These are phyloP conservation scores for Umbelopsis vinacea DNA, from an alignment of 192 early-diverging fungal genomes.

Conservation along the genomic window DNA sequence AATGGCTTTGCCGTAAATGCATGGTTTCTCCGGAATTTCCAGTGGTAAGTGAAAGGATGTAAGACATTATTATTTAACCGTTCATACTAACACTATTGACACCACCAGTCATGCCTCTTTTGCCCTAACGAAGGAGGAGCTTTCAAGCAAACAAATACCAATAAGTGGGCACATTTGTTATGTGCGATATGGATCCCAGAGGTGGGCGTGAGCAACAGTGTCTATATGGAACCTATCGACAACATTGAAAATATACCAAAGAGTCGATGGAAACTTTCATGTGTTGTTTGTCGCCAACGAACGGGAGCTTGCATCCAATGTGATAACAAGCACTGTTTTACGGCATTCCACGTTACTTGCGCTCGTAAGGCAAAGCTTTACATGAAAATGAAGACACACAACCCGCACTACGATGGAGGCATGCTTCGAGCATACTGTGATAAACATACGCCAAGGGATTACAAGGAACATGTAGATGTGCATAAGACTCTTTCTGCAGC, in stretches of 20 bases:
- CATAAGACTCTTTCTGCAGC: conserved; percentile 35
- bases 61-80: background rate
- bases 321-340: conserved; percentile 84
- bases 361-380: conserved; percentile 85
- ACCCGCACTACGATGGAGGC: conserved; percentile 60
- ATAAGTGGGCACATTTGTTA: conserved; percentile 94
- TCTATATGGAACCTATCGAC: conserved; percentile 99
- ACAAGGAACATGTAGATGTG: conserved; percentile 54
- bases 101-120: conserved; percentile 76
- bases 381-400: conserved; percentile 79
- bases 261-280: conserved; percentile 86
- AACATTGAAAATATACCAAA: conserved; percentile 87
- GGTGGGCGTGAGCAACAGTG: conserved; percentile 81
- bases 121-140: conserved; percentile 95
- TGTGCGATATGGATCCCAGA: conserved; percentile 99
- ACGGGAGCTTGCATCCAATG: conserved; percentile 97
- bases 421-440: conserved; percentile 84
- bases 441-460: conserved; percentile 81
- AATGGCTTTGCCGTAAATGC: conserved; percentile 98
- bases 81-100: too few relatives aligned
- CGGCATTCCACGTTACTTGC: conserved; percentile 93
- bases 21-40: conserved; percentile 93
- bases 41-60: conserved; percentile 54
- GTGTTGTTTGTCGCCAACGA: conserved; percentile 84
- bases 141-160: conserved; percentile 92